phyloP scores from a whole-genome alignment of 257 asterid genomes.

The Solanum acaule region DNA sequence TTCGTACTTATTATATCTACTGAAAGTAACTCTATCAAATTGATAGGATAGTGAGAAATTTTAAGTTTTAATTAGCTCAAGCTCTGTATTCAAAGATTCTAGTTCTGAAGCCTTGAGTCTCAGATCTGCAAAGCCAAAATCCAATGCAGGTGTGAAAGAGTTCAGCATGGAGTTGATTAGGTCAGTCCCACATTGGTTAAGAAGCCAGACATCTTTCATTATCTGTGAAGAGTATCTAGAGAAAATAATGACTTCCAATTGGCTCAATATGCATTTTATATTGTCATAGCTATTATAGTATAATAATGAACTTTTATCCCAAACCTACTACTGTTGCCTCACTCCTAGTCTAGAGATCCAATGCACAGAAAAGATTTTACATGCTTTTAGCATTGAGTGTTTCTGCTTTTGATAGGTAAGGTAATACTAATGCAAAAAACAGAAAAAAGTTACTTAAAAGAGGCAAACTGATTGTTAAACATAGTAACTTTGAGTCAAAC shows the following conservation, averaged over 20 bases:
- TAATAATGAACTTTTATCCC: not conserved
- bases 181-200: not conserved
- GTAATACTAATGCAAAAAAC: not conserved
- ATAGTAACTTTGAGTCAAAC: too few species aligned
- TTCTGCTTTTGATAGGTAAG: not conserved
- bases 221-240: not conserved
- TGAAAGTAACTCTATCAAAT: not conserved
- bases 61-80: not conserved
- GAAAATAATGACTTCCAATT: not conserved
- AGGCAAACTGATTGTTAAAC: not conserved
- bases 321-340: not conserved
- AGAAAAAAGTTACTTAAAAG: not conserved
- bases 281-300: not conserved
- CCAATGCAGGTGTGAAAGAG: not conserved
- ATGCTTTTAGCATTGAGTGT: not conserved
- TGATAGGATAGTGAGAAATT: not conserved
- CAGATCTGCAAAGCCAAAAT: not conserved
- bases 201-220: not conserved
- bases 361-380: too few species aligned
- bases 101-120: not conserved
- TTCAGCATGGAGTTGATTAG: not conserved
- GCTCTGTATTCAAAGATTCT: not conserved
- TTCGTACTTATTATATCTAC: not conserved
- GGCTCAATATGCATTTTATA: not conserved
- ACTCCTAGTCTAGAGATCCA: not conserved